phyloP scores from a whole-genome alignment of 2,329 filamentous ascomycete species.

The Pezicula radicicola region DNA sequence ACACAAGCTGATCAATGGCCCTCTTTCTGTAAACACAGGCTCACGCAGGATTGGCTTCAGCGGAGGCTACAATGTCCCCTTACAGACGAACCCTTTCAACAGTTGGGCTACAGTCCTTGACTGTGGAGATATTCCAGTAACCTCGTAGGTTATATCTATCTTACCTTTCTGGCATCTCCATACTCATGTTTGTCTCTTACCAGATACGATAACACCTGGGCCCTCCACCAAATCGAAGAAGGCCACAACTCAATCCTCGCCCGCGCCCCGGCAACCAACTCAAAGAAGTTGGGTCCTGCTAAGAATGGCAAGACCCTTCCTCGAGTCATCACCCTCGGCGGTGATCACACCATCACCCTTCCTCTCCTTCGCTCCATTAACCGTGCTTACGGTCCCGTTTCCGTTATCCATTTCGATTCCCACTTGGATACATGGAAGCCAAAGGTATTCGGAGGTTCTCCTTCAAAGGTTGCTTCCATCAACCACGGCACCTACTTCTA shows the following conservation, averaged over 20 bases:
- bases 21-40: slow-evolving; percentile 25
- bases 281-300: slow-evolving; percentile 63
- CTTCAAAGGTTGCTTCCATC: slow-evolving; percentile 70
- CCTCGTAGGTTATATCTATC: slow-evolving; percentile 56
- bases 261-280: slow-evolving; percentile 66
- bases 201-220: slow-evolving; percentile 79
- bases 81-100: slow-evolving; percentile 77
- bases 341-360: slow-evolving; percentile 61
- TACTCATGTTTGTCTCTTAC: neutral
- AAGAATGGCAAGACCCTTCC: slow-evolving; percentile 74
- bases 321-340: slow-evolving; percentile 73
- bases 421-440: slow-evolving; percentile 74
- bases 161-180: neutral
- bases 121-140: slow-evolving; percentile 82
- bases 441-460: slow-evolving; percentile 82
- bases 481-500: slow-evolving; percentile 92
- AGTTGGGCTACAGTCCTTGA: slow-evolving; percentile 78
- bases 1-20: slow-evolving; percentile 17
- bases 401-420: slow-evolving; percentile 61
- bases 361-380: slow-evolving; percentile 58
- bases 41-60: slow-evolving; percentile 47
- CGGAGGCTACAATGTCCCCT: slow-evolving; percentile 82
- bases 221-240: slow-evolving; percentile 81
- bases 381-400: slow-evolving; percentile 56
- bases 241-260: slow-evolving; percentile 76